phyloP scores from a whole-genome alignment of 495 filamentous ascomycete species.

The Podospora pseudopauciseta region DNA sequence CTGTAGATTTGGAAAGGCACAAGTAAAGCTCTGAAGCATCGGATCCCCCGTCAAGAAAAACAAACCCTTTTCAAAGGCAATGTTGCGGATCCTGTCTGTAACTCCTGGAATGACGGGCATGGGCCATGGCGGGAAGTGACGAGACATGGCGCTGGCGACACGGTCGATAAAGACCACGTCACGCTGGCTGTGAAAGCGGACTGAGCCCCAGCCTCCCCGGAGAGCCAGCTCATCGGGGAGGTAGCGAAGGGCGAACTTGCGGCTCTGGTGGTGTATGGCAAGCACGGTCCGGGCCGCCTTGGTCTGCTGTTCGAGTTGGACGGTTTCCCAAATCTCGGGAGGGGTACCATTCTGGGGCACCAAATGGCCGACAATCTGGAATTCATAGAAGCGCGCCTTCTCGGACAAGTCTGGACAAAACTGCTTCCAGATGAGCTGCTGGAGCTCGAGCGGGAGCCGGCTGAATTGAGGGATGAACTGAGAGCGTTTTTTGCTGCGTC shows the following conservation, averaged over 20 bases:
- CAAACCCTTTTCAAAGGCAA: slow-evolving; percentile 17
- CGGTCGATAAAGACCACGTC: slow-evolving; percentile 30
- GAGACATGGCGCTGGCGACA: background rate
- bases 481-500: background rate
- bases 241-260: slow-evolving; percentile 27
- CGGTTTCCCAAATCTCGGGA: slow-evolving; percentile 16
- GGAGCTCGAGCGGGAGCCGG: slow-evolving; percentile 39
- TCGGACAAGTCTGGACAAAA: slow-evolving; percentile 36
- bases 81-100: slow-evolving; percentile 23
- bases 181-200: slow-evolving; percentile 34
- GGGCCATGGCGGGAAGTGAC: background rate
- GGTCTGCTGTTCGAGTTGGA: slow-evolving; percentile 29
- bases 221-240: slow-evolving; percentile 36
- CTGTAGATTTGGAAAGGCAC: slow-evolving; percentile 17
- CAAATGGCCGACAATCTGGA: background rate
- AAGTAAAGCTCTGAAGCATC: background rate
- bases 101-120: slow-evolving; percentile 11
- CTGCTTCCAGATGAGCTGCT: slow-evolving; percentile 38
- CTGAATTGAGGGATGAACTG: slow-evolving; percentile 38
- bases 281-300: slow-evolving; percentile 30
- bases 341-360: background rate
- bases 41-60: background rate
- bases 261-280: slow-evolving; percentile 35
- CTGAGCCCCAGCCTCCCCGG: background rate
- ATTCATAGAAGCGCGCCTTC: slow-evolving; percentile 10